Conservation (phyloP, 208 protist species). For the Trypanosoma caninum region DNA sequence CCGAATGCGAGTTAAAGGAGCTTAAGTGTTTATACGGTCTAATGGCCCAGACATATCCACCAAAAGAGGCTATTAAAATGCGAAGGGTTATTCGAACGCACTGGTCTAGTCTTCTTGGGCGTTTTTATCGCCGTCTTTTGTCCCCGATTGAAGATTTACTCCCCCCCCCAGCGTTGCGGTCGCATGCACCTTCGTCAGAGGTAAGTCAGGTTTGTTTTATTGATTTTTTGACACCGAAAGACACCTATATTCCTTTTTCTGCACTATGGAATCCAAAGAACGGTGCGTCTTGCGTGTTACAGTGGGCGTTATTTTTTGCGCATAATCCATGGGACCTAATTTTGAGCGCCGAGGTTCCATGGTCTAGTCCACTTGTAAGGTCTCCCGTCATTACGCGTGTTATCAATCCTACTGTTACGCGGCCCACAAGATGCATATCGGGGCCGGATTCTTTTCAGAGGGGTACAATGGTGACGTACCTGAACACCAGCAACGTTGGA, state of each 20-base stretch:
- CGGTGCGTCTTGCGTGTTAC: constrained; percentile 5
- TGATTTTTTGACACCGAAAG: constrained; percentile 5
- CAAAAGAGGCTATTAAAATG: neutral
- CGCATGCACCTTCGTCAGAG: constrained; percentile 19
- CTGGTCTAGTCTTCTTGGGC: constrained; percentile 45
- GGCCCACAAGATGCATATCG: neutral
- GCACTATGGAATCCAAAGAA: constrained; percentile 1
- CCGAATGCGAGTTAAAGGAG: constrained; percentile 13
- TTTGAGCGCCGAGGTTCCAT: constrained; percentile 5
- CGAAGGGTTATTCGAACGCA: constrained; percentile 16
- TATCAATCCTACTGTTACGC: neutral
- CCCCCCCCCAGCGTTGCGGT: constrained; percentile 36
- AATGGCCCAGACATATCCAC: neutral
- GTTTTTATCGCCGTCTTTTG: constrained; percentile 49
- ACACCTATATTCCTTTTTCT: constrained; percentile 16
- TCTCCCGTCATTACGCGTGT: constrained; percentile 19
- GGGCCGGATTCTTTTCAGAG: neutral
- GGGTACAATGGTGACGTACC: constrained; percentile 13
- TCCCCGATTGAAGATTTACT: constrained; percentile 51
- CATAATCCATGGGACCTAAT: constrained; percentile 26
- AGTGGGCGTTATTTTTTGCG: constrained; percentile 19
- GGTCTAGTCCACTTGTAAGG: constrained; percentile 4
- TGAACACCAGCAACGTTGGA: constrained; percentile 12
- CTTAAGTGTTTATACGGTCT: constrained; percentile 8
- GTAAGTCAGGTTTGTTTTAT: constrained; percentile 23